These are phyloP conservation scores for Quercus bicolor DNA, from an alignment of 306 rosid genomes.

Conservation along the genomic window DNA sequence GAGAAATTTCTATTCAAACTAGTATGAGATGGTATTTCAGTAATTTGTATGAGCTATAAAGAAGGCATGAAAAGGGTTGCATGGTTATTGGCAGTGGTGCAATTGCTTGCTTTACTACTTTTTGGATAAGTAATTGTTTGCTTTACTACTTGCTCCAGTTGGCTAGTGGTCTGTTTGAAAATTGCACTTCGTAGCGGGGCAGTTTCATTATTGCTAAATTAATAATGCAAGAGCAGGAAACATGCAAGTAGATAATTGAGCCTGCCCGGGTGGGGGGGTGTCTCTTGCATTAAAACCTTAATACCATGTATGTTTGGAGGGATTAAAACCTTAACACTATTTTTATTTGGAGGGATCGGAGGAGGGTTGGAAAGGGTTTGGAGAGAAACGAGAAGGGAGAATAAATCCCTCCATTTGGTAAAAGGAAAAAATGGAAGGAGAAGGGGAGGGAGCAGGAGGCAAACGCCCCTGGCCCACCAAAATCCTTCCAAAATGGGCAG, in stretches of 20 bases:
- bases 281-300: neutral
- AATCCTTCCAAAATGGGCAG: neutral
- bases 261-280: neutral
- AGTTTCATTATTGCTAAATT: neutral
- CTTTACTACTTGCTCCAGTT: neutral
- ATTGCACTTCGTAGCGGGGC: neutral
- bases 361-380: neutral
- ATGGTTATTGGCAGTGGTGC: constrained; percentile 4
- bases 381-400: neutral
- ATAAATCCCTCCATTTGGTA: neutral
- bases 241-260: neutral
- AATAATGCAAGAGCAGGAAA: neutral
- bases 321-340: neutral
- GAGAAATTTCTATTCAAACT: constrained; percentile 2
- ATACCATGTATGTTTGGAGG: too few relatives aligned
- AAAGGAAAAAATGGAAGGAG: neutral
- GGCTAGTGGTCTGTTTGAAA: neutral
- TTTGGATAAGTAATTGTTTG: too few relatives aligned
- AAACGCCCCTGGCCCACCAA: neutral
- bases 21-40: neutral
- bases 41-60: neutral
- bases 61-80: constrained; percentile 1
- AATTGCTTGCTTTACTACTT: neutral
- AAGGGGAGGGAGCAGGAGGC: neutral
- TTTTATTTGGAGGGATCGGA: neutral